Evolutionary conservation across 2,329 filamentous ascomycete species (phyloP), one percentile per base, ranked within the genome.

Genomic region (Clonostachys chloroleuca): DNA sequence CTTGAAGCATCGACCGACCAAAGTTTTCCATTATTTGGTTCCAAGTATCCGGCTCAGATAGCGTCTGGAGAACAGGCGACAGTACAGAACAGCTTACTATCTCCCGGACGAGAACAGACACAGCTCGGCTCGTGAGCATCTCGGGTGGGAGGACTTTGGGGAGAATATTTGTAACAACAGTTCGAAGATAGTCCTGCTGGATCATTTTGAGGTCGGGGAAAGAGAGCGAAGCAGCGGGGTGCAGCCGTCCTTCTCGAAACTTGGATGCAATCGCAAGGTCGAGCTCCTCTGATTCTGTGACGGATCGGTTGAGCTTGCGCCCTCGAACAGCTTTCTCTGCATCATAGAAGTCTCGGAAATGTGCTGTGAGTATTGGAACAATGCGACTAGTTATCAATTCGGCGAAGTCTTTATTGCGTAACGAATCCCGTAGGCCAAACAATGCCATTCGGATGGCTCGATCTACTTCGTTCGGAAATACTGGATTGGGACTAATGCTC

Each of bases 271-370:
- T 95, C 2, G 94, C 94, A 54, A 95, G 75, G 65, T 97, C 92
- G 57, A 99, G 74, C 75, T 99, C 94, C 61, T 96, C 92, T 1
- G 92, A 95, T 68, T 99, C 94, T 4, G 95, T 97, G 47, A 99
- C 84, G 54, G 86, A 91, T 45, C 89, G 83, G 56, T 91, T 94
- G 48, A 97, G 73, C 65, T 95, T 89, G 62, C 84, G 87, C 12
- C 95, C 95, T 46, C 92, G 81, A 12, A 99, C 89, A 9, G 83
- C 80, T 48, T 87, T 81, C 70, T 99, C 94, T 1, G 94, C 94
- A 54, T 94, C 84, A 64, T 92, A 89, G 57, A 96, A 96, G 55
- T 96, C 89, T 54, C 82, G 88, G 57, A 99, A 82, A 66, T 99
- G 94, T 10, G 82, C 77, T 33, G 92, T 97, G 54, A 99, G 65